Evolutionary conservation across 768 basidiomycete genomes (phyloP), one percentile per base, ranked within the genome.

Genomic region (Melanogaster broomeanus): DNA sequence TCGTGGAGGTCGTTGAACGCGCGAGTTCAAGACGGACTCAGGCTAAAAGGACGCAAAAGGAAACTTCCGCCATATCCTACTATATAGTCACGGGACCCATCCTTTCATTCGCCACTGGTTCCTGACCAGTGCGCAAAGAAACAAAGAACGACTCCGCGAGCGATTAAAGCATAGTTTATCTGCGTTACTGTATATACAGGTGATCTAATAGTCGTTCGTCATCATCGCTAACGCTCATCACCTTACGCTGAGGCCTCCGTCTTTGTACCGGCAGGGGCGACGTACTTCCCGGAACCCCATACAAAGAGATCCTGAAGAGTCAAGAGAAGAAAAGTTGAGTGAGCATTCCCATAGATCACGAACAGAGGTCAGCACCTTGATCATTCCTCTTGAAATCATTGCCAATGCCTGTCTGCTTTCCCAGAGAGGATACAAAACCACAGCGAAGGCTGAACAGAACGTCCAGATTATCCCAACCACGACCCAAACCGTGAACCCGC

Each of bases 361-460:
- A 38, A 19, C 22, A 30, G 22, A 41, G 3, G 2, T 10, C 12
- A 48, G 45, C 35, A 86, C 90, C 79, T 84, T 90, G 56, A 83
- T 56, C 37, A 92, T 70, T 7, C 91, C 90, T 42, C 64, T 67
- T 22, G 55, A 30, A 43, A 95, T 89, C 65, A 81, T 70, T 6
- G 13, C 31, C 41, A 98, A 62, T 0, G 88, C 90, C 5, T 56
- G 72, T 37, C 90, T 74, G 47, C 88, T 91, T 74, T 98, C 94
- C 72, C 78, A 96, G 4, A 96, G 72, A 18, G 94, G 94, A 61
- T 92, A 93, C 13, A 96, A 21, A 18, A 95, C 90, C 38, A 93
- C 90, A 7, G 82, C 73, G 53, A 87, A 77, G 4, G 84, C 75
- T 2, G 90, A 93, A 45, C 77, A 73, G 70, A 95, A 94, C 19